Evolutionary conservation across 192 early-diverging fungal genomes (phyloP).

Genomic region (Linnemannia hyalina): DNA sequence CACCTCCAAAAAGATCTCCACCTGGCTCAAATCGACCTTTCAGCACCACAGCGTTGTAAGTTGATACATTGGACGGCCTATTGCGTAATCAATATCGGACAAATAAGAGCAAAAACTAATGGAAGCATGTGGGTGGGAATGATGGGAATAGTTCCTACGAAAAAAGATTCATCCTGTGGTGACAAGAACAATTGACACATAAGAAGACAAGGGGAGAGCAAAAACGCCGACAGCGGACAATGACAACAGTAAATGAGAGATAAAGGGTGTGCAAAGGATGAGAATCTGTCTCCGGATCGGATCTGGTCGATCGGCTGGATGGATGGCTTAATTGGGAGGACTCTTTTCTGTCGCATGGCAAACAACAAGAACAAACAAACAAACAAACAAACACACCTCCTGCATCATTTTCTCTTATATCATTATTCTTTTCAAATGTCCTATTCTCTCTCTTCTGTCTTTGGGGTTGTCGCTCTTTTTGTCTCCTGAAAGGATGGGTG

Average conservation of each 20-base stretch:
- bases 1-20: conserved; percentile 53
- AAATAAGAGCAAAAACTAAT: neutral
- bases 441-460: conserved; percentile 3
- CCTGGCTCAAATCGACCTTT: conserved; percentile 47
- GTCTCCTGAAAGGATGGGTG: neutral
- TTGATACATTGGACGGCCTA: neutral
- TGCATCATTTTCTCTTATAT: neutral
- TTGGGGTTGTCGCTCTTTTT: neutral
- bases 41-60: conserved; percentile 37
- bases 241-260: neutral
- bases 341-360: neutral
- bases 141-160: neutral
- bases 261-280: neutral
- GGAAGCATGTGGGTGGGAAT: neutral
- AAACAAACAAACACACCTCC: neutral
- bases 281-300: neutral
- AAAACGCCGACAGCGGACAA: neutral
- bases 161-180: too few relatives aligned
- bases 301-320: neutral
- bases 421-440: neutral
- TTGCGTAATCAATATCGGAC: too few relatives aligned
- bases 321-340: neutral
- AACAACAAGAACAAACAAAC: neutral
- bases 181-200: too few relatives aligned
- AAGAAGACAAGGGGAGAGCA: neutral